phyloP scores from a whole-genome alignment of 2,329 filamentous ascomycete genomes.

The Fusarium veterinarium region DNA sequence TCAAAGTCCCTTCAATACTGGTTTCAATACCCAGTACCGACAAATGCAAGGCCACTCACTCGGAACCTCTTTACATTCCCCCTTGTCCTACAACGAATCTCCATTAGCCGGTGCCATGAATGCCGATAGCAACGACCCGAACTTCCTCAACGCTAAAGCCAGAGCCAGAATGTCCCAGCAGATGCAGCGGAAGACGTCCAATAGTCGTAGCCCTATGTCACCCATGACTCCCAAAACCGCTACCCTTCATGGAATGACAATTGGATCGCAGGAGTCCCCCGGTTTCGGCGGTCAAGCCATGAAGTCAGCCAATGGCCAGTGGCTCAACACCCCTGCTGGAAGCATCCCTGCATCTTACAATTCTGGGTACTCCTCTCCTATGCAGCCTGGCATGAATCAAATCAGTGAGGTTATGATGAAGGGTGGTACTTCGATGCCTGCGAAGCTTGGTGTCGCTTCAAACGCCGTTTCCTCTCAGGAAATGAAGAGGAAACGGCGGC shows the following conservation, averaged over 20 bases:
- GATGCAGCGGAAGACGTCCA: conserved; percentile 79
- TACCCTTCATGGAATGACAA: conserved; percentile 76
- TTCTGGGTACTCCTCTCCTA: conserved; percentile 88
- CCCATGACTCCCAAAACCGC: conserved; percentile 91
- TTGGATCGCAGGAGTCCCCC: conserved; percentile 74
- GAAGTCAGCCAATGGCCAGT: conserved; percentile 88
- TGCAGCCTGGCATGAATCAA: conserved; percentile 75
- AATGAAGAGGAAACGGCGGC: conserved; percentile 88
- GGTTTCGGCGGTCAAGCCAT: conserved; percentile 84
- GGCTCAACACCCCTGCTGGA: conserved; percentile 83
- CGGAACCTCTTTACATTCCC: conserved; percentile 60
- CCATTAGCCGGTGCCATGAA: conserved; percentile 60
- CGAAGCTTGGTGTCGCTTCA: conserved; percentile 75
- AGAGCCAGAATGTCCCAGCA: conserved; percentile 69
- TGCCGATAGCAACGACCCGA: conserved; percentile 62
- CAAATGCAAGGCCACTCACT: conserved; percentile 71
- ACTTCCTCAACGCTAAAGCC: conserved; percentile 71
- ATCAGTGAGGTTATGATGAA: conserved; percentile 92
- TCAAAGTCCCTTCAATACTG: conserved; percentile 86
- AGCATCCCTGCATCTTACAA: conserved; percentile 88
- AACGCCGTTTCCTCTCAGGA: conserved; percentile 81
- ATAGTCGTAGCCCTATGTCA: conserved; percentile 67
- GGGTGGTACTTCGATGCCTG: conserved; percentile 87
- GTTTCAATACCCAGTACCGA: conserved; percentile 84
- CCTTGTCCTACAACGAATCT: conserved; percentile 54